Conservation (phyloP, 202 grass and related monocot species). For the Brachypodium distachyon region DNA sequence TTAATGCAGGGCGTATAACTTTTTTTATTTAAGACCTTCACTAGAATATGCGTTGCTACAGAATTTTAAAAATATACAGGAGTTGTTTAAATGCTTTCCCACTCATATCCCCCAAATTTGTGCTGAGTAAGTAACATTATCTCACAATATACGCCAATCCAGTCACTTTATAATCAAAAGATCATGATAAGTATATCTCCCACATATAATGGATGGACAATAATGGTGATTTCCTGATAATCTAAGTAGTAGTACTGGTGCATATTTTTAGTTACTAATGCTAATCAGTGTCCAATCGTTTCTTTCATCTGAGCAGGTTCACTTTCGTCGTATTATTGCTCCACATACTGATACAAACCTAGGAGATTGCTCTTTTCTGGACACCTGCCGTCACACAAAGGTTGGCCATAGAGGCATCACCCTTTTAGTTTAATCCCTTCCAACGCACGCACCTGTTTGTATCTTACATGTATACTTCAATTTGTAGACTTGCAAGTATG, state of each 20-base stretch:
- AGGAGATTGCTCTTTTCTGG: conserved; percentile 97
- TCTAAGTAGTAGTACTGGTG: not conserved
- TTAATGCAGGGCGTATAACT: not conserved
- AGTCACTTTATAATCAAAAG: too few species aligned
- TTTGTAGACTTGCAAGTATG: conserved; percentile 96
- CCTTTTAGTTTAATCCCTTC: conserved; percentile 15
- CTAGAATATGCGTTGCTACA: not conserved
- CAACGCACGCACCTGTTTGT: not conserved
- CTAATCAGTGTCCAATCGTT: not conserved
- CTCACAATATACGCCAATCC: too few species aligned
- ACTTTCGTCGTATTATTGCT: conserved; percentile 98
- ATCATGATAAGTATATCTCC: too few species aligned
- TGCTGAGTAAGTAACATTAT: too few species aligned
- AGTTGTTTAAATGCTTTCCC: too few species aligned
- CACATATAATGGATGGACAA: too few species aligned
- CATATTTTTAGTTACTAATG: conserved; percentile 12
- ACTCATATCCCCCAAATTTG: too few species aligned
- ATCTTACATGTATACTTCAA: conserved; percentile 24
- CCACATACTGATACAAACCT: conserved; percentile 97
- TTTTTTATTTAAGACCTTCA: not conserved
- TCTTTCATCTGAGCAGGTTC: conserved; percentile 54
- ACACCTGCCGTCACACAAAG: conserved; percentile 97
- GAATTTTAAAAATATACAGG: too few species aligned
- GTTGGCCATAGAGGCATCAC: conserved; percentile 27
- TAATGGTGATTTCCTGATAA: too few species aligned